Evolutionary conservation across 345 rosid species (phyloP).

Genomic region (Rhodamnia rubescens): DNA sequence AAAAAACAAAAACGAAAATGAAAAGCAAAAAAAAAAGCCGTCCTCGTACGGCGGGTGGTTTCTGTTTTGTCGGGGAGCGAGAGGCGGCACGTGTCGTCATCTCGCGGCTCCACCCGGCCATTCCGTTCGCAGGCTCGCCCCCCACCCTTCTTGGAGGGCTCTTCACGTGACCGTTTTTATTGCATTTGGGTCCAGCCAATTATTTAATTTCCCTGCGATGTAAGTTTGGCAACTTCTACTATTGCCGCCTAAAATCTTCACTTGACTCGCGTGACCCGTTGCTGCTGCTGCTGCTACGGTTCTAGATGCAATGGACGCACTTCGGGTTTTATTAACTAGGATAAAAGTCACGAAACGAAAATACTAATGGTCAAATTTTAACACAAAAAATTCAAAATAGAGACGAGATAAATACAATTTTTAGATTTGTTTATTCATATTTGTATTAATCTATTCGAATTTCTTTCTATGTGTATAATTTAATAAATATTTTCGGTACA

Average conservation of each 20-base stretch:
- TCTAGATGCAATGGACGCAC: not conserved
- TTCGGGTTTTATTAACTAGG: too few species aligned
- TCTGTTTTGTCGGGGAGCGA: not conserved
- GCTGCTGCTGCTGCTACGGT: not conserved
- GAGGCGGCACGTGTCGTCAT: not conserved
- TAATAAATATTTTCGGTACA: too few species aligned
- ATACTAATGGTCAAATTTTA: too few species aligned
- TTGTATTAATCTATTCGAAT: too few species aligned
- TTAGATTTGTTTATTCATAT: too few species aligned
- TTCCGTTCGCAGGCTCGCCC: not conserved
- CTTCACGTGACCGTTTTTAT: not conserved
- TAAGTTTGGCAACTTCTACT: not conserved
- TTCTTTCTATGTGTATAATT: too few species aligned
- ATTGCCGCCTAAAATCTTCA: not conserved
- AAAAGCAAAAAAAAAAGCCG: too few species aligned
- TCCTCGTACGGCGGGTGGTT: not conserved
- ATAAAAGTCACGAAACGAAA: too few species aligned
- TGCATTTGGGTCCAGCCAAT: not conserved
- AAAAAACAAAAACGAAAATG: not conserved
- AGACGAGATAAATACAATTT: too few species aligned
- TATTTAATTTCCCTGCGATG: not conserved
- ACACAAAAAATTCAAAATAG: too few species aligned
- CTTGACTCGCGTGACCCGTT: not conserved
- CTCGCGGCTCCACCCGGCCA: too few species aligned
- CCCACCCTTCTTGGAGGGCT: not conserved